Conservation (phyloP, 2,329 filamentous ascomycete species). For the Fusarium sp. region DNA sequence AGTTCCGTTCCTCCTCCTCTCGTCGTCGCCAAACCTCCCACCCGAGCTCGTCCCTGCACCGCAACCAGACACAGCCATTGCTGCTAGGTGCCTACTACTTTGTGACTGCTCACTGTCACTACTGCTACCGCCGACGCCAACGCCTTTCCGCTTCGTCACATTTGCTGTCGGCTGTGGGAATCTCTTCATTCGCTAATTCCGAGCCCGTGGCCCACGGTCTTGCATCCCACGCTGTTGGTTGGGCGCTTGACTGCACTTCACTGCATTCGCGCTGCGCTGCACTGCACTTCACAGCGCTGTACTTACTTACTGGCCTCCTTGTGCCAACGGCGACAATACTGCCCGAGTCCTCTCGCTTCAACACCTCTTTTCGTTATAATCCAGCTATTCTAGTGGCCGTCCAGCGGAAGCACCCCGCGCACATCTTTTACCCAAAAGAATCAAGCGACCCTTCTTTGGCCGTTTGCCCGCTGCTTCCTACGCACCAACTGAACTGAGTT, state of each 20-base stretch:
- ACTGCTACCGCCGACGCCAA: slow-evolving; percentile 35
- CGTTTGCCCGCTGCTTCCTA: slow-evolving; percentile 11
- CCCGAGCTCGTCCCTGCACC: slow-evolving; percentile 10
- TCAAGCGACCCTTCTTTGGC: slow-evolving; percentile 8
- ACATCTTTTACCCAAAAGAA: slow-evolving; percentile 20
- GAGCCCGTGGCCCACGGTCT: slow-evolving; percentile 41
- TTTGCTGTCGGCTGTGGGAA: slow-evolving; percentile 42
- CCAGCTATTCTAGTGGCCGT: slow-evolving; percentile 6
- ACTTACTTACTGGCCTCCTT: slow-evolving; percentile 31
- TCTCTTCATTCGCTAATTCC: slow-evolving; percentile 42
- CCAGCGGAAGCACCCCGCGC: slow-evolving; percentile 9
- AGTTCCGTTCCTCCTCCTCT: neutral
- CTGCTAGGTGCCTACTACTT: slow-evolving; percentile 1
- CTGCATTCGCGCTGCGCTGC: neutral
- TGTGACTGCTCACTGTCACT: slow-evolving; percentile 25
- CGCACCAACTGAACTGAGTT: slow-evolving; percentile 32
- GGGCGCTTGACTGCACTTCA: slow-evolving; percentile 38
- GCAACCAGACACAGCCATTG: slow-evolving; percentile 3
- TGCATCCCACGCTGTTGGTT: slow-evolving; percentile 42
- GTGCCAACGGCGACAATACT: slow-evolving; percentile 4
- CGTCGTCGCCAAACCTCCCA: neutral
- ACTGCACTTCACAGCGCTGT: slow-evolving; percentile 12
- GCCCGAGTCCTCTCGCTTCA: slow-evolving; percentile 6
- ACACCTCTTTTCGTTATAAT: slow-evolving; percentile 9
- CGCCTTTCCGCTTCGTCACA: slow-evolving; percentile 41